phyloP scores from a whole-genome alignment of 108 stramenopile genomes.

The Cafeteria roenbergensis region DNA sequence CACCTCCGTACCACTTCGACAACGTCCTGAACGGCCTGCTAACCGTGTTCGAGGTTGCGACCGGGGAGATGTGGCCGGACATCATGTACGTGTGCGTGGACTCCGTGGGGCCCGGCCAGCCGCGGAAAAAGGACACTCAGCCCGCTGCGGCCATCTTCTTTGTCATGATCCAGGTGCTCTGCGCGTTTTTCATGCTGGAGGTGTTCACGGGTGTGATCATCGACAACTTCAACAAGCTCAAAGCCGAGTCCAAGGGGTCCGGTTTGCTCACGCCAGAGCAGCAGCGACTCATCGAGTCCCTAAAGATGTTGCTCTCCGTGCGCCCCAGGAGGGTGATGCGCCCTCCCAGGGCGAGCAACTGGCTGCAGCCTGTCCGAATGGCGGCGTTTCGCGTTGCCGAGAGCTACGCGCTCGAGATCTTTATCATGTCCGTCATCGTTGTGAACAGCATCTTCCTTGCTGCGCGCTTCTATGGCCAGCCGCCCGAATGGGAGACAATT shows the following conservation, averaged over 20 bases:
- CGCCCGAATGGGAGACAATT: conserved; percentile 3
- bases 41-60: conserved; percentile 34
- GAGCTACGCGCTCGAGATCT: conserved; percentile 23
- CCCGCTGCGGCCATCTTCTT: conserved; percentile 28
- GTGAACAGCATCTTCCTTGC: conserved; percentile 31
- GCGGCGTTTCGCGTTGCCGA: conserved; percentile 16
- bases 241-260: conserved; percentile 10
- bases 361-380: conserved; percentile 3
- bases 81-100: conserved; percentile 34
- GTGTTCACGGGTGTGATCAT: conserved; percentile 57
- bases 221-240: conserved; percentile 50
- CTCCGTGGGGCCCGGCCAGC: conserved; percentile 14
- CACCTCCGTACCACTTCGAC: conserved; percentile 25
- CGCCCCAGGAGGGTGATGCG: conserved; percentile 14
- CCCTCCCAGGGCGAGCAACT: conserved; percentile 7
- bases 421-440: conserved; percentile 32
- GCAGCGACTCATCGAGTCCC: conserved; percentile 30
- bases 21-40: conserved; percentile 30
- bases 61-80: conserved; percentile 35
- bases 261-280: conserved; percentile 34
- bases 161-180: conserved; percentile 44
- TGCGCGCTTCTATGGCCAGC: conserved; percentile 19
- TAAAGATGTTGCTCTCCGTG: conserved; percentile 24
- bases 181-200: conserved; percentile 54
- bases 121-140: conserved; percentile 21